Conservation (phyloP, 805 yeast genomes). For the Brettanomyces sp. region DNA sequence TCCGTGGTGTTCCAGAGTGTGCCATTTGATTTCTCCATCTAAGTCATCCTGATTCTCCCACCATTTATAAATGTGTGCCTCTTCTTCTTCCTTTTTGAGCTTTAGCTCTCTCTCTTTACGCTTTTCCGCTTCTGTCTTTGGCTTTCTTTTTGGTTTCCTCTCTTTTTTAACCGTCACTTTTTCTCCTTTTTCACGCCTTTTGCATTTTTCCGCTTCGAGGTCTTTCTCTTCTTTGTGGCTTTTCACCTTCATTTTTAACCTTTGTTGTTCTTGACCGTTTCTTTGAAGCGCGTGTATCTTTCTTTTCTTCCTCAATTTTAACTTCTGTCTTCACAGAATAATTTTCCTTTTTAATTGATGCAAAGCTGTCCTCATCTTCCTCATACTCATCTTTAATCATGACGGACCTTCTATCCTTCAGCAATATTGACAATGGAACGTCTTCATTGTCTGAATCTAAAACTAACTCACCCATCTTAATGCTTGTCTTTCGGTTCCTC, state of each 20-base stretch:
- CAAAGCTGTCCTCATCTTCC: background rate
- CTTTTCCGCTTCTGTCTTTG: slow-evolving; percentile 3
- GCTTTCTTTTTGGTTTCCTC: background rate
- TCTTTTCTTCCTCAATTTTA: background rate
- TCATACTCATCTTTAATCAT: background rate
- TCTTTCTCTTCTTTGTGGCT: slow-evolving; percentile 1
- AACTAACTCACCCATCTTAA: too few relatives aligned
- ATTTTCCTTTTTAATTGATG: background rate
- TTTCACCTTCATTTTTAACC: background rate
- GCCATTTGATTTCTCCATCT: slow-evolving; percentile 80
- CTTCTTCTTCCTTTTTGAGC: slow-evolving; percentile 29
- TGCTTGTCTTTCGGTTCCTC: too few relatives aligned
- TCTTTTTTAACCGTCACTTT: slow-evolving; percentile 2
- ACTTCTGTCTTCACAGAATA: background rate
- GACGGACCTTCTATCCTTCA: background rate
- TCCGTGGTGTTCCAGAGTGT: slow-evolving; percentile 77
- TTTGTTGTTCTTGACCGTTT: background rate
- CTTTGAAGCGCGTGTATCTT: background rate
- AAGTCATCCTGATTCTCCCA: slow-evolving; percentile 74
- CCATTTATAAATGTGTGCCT: slow-evolving; percentile 63
- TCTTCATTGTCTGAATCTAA: background rate
- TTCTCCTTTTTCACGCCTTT: slow-evolving; percentile 1
- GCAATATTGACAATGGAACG: background rate
- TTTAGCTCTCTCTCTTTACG: slow-evolving; percentile 9
- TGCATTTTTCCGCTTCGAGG: background rate